A percentile compares a stretch with the other conserved stretches of the same genome.
phyloP scores from a whole-genome alignment of 2,329 filamentous ascomycete genomes.

The Ceratocystis variospora region DNA sequence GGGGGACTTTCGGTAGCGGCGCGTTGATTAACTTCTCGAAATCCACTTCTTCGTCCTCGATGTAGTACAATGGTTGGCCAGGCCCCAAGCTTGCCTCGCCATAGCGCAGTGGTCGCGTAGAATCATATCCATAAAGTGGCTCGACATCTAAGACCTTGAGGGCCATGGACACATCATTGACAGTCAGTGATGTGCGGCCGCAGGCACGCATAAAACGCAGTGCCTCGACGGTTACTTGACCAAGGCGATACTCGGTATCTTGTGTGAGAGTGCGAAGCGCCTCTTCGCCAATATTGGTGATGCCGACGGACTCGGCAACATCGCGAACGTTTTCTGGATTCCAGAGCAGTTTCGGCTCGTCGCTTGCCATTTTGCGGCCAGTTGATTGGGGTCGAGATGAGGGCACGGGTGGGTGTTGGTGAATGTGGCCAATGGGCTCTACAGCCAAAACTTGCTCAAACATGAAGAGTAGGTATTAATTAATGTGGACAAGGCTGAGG shows the following conservation, averaged over 20 bases:
- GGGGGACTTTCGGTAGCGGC: constrained; percentile 81
- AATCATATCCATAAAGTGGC: constrained; percentile 92
- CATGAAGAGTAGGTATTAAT: background rate
- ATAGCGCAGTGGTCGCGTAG: constrained; percentile 73
- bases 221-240: constrained; percentile 84
- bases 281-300: constrained; percentile 67
- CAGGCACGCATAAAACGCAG: constrained; percentile 92
- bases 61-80: constrained; percentile 88
- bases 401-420: too few relatives aligned
- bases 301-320: constrained; percentile 90
- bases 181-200: constrained; percentile 72
- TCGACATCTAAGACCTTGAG: constrained; percentile 80
- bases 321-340: constrained; percentile 92
- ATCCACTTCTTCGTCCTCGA: constrained; percentile 96
- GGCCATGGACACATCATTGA: constrained; percentile 78
- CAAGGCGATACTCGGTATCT: constrained; percentile 89
- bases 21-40: constrained; percentile 99
- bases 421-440: background rate
- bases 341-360: constrained; percentile 54
- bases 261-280: constrained; percentile 76
- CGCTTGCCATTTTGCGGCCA: constrained; percentile 14
- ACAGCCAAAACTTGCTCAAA: too few relatives aligned
- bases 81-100: constrained; percentile 89
- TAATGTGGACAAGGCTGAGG: background rate
- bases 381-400: background rate